Evolutionary conservation across 192 early-diverging fungal species (phyloP).

Genomic region (Oehlia diaphana): DNA sequence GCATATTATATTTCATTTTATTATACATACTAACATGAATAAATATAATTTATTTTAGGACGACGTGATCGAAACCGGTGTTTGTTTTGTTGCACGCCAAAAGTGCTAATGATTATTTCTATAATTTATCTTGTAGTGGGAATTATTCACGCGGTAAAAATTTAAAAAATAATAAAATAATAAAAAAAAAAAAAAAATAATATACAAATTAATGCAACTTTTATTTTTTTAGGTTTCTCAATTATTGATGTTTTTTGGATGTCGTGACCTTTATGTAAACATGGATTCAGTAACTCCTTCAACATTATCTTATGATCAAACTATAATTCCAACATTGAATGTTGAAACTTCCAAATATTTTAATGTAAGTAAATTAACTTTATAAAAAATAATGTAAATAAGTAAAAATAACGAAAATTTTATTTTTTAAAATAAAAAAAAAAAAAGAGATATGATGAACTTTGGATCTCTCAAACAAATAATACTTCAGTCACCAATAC

Average conservation of each 20-base stretch:
- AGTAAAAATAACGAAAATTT: neutral
- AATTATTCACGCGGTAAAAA: neutral
- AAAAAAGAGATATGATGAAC: neutral
- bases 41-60: neutral
- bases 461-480: neutral
- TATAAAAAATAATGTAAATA: neutral
- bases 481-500: neutral
- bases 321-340: neutral
- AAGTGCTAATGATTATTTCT: neutral
- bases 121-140: neutral
- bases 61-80: neutral
- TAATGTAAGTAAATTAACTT: neutral
- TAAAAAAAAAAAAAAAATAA: neutral
- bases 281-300: neutral
- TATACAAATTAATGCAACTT: neutral
- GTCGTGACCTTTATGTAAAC: neutral
- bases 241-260: neutral
- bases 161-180: neutral
- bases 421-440: neutral
- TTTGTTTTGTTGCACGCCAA: neutral
- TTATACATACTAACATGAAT: no score
- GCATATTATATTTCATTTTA: no score
- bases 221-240: neutral
- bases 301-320: neutral
- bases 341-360: neutral